These are phyloP conservation scores for Rubus parviflorus DNA, from an alignment of 306 rosid genomes.

Conservation along the genomic window DNA sequence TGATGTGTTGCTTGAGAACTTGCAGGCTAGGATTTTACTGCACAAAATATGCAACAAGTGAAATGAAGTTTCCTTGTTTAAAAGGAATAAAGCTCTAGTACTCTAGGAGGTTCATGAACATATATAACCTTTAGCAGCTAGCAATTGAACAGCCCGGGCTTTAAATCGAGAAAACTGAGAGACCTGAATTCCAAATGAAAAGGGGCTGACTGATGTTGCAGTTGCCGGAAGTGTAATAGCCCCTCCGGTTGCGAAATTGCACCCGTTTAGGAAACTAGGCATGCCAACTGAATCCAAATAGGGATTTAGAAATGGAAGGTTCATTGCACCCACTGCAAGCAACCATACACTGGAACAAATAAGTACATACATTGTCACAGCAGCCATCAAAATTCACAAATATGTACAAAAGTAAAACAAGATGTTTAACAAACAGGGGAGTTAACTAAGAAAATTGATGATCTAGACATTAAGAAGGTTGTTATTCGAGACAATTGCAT, in stretches of 20 bases:
- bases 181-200: constrained; percentile 76
- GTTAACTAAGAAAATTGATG: no score
- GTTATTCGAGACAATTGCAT: not conserved
- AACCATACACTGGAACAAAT: not conserved
- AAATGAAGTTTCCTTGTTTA: not conserved
- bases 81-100: not conserved
- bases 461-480: no score
- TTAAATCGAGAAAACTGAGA: constrained; percentile 73
- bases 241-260: constrained; percentile 88
- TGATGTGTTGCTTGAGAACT: not conserved
- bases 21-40: not conserved
- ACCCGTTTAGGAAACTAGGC: constrained; percentile 73
- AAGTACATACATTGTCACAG: not conserved
- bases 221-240: constrained; percentile 76
- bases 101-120: not conserved
- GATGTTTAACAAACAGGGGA: no score
- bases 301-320: constrained; percentile 68
- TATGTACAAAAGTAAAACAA: no score
- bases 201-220: constrained; percentile 61
- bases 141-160: constrained; percentile 64
- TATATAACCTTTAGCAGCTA: constrained; percentile 40
- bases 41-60: not conserved
- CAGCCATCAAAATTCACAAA: not conserved
- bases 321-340: constrained; percentile 74
- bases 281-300: constrained; percentile 77